Evolutionary conservation across 306 rosid genomes (phyloP).

Genomic region (Rubus parviflorus): DNA sequence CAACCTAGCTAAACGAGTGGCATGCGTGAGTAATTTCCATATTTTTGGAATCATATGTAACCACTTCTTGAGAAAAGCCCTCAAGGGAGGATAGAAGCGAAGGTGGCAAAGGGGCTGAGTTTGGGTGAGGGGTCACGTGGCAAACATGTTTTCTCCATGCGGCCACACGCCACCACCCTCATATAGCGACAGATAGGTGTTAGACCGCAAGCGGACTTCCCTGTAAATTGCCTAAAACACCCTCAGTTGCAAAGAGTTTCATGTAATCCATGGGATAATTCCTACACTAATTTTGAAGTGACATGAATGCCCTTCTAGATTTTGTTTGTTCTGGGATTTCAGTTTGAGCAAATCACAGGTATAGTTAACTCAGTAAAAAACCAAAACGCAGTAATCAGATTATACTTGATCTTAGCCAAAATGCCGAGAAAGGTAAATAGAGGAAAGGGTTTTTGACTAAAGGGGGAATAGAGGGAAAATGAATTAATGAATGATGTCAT

Average conservation of each 20-base stretch:
- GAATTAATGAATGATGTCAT: not conserved
- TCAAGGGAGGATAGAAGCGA: not conserved
- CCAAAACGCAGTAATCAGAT: too few relatives aligned
- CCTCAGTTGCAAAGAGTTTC: too few relatives aligned
- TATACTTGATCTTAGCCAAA: too few relatives aligned
- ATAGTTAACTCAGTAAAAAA: too few relatives aligned
- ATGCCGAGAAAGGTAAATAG: too few relatives aligned
- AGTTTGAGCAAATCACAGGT: too few relatives aligned
- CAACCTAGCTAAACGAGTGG: not conserved
- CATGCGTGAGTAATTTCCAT: not conserved
- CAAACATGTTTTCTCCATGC: conserved; percentile 6
- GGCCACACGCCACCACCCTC: not conserved
- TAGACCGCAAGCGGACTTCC: not conserved
- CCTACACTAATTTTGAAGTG: not conserved
- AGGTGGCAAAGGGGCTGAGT: not conserved
- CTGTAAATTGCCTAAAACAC: not conserved
- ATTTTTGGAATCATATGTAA: not conserved
- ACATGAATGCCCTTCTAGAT: not conserved
- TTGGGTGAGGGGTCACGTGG: conserved; percentile 8
- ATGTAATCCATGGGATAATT: not conserved
- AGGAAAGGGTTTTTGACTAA: not conserved
- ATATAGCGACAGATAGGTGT: conserved; percentile 4
- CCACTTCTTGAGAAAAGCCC: not conserved
- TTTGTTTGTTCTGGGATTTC: too few relatives aligned
- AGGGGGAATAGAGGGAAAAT: not conserved